These are phyloP conservation scores for Xylaria venustula DNA, from an alignment of 495 filamentous ascomycete species.

Conservation along the genomic window DNA sequence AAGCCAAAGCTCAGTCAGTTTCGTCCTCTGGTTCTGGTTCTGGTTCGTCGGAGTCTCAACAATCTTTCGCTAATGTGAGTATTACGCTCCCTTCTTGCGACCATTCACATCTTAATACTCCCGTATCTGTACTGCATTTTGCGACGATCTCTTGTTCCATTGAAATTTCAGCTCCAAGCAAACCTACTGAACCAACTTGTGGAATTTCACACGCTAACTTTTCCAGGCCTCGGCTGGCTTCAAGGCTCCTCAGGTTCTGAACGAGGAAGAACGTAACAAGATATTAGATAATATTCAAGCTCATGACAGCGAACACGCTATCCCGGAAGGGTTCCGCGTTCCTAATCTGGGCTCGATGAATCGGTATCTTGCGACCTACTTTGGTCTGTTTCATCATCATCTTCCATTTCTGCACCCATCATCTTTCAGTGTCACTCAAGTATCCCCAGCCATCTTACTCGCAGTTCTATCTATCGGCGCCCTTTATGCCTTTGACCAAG, in stretches of 20 bases:
- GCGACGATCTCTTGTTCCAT: slow-evolving; percentile 69
- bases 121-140: slow-evolving; percentile 63
- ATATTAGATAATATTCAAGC: slow-evolving; percentile 82
- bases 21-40: slow-evolving; percentile 58
- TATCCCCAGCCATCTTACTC: slow-evolving; percentile 78
- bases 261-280: slow-evolving; percentile 76
- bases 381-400: slow-evolving; percentile 95
- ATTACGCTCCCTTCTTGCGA: no score
- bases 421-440: slow-evolving; percentile 77
- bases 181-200: slow-evolving; percentile 62
- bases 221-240: slow-evolving; percentile 63
- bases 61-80: slow-evolving; percentile 55
- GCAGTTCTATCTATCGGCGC: slow-evolving; percentile 95
- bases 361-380: slow-evolving; percentile 90
- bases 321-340: slow-evolving; percentile 85
- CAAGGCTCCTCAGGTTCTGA: slow-evolving; percentile 64
- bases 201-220: slow-evolving; percentile 28
- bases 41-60: slow-evolving; percentile 64
- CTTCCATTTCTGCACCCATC: slow-evolving; percentile 93
- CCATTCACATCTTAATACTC: slow-evolving; percentile 58
- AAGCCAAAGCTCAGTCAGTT: slow-evolving; percentile 68
- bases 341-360: slow-evolving; percentile 77
- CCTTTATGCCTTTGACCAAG: slow-evolving; percentile 94
- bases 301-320: slow-evolving; percentile 74
- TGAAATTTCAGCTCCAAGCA: slow-evolving; percentile 62